phyloP scores from a whole-genome alignment of 2,329 filamentous ascomycete genomes.

The Aspergillus sp. region DNA sequence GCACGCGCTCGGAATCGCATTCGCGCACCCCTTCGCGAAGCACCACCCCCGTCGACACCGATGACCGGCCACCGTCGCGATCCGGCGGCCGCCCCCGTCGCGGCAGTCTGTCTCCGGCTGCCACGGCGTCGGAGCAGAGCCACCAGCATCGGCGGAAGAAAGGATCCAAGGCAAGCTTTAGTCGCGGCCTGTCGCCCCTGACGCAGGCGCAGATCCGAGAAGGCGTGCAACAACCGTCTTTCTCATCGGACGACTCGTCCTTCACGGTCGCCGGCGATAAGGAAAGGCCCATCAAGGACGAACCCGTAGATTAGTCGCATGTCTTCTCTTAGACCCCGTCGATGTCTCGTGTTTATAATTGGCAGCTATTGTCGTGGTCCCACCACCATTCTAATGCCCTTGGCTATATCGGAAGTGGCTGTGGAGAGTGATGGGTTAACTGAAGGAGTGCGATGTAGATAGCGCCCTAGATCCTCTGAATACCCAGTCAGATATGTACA shows the following conservation, averaged over 20 bases:
- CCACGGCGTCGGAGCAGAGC: constrained; percentile 26
- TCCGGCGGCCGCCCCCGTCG: constrained; percentile 34
- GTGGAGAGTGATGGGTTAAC: not conserved
- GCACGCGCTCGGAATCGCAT: constrained; percentile 39
- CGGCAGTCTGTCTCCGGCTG: constrained; percentile 31
- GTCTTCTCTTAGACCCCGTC: not conserved
- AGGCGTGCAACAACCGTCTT: constrained; percentile 30
- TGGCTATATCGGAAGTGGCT: not conserved
- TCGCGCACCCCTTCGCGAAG: constrained; percentile 45
- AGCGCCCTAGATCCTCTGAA: no score
- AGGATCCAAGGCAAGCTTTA: constrained; percentile 24
- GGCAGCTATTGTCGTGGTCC: not conserved
- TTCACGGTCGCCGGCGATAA: constrained; percentile 18
- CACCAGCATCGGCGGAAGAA: constrained; percentile 33
- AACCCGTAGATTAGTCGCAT: constrained; percentile 17
- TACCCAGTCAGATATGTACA: no score
- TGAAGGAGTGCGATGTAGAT: not conserved
- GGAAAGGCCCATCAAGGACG: constrained; percentile 23
- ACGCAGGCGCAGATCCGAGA: constrained; percentile 39
- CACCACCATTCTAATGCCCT: not conserved
- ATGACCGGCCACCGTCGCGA: constrained; percentile 37
- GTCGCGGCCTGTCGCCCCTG: constrained; percentile 34
- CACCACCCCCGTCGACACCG: constrained; percentile 37
- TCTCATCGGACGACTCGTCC: constrained; percentile 37
- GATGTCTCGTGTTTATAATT: not conserved